Base-by-base conservation (phyloP, 495 filamentous ascomycete species). In the Aspergillus campestris region DNA sequence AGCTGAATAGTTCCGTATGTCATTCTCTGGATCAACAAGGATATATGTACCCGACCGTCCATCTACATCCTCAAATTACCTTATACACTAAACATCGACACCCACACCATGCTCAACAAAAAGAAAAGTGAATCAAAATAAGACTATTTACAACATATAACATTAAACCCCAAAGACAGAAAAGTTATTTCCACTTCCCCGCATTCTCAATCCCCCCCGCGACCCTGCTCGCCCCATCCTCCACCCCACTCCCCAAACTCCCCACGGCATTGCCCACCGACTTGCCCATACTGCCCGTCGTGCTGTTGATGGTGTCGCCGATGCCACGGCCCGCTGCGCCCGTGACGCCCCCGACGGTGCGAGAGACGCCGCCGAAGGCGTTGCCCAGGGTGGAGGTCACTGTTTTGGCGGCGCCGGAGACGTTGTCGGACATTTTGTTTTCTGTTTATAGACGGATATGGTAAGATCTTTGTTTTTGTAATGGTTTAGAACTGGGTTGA, bases 321-420 rank as follows among this genome's bases (percentile, higher is more conserved):
- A 86, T 12, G 0, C 81, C 81, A 10, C 83, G 73, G 6, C 77
- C 74, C 1, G 79, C 80, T 4, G 82, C 82, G 34, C 84, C 84
- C 1, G 84, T 73, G 1, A 88, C 73, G 31, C 79, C 80, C 27
- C 84, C 84, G 6, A 80, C 77, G 1, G 84, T 87, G 46, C 81
- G 79, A 3, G 80, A 74, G 18, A 75, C 55, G 9, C 72, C 79
- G 5, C 81, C 81, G 10, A 87, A 74, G 1, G 80, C 79, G 57
- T 79, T 78, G 37, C 82, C 83, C 7, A 61, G 66, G 54, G 72
- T 74, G 4, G 69, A 73, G 10, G 71, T 75, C 34, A 70, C 69
- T 50, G 70, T 71, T 47, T 67, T 69, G 47, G 70, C 54, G 34
- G 69, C 65, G 42, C 65, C 65, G 1, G 65, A 69, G 33, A 58